Evolutionary conservation across 768 basidiomycete genomes (phyloP).

Genomic region (Atractiella rhizophila): DNA sequence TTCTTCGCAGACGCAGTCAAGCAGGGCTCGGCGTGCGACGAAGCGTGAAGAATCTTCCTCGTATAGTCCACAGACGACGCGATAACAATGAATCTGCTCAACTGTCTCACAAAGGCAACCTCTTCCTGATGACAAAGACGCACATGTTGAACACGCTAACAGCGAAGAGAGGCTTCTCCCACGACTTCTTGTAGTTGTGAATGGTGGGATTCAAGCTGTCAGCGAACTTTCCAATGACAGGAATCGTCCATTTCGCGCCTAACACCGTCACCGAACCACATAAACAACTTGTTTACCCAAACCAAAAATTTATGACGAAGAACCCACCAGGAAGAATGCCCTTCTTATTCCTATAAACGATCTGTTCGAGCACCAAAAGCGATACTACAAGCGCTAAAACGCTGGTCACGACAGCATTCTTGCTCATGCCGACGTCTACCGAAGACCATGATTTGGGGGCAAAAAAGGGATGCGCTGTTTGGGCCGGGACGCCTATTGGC

Average conservation of each 20-base stretch:
- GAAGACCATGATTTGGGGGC: too few relatives aligned
- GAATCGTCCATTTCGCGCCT: slow-evolving; percentile 55
- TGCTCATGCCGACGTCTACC: too few relatives aligned
- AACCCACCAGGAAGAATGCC: slow-evolving; percentile 48
- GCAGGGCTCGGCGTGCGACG: slow-evolving; percentile 72
- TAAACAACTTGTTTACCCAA: neutral
- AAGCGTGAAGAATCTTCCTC: slow-evolving; percentile 88
- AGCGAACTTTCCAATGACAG: slow-evolving; percentile 87
- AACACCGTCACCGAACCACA: neutral
- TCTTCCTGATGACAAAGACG: slow-evolving; percentile 18
- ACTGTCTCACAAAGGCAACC: too few relatives aligned
- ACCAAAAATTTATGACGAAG: slow-evolving; percentile 11
- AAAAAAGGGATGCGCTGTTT: too few relatives aligned
- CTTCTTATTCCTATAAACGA: slow-evolving; percentile 71
- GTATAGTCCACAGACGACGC: slow-evolving; percentile 77
- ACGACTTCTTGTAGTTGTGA: slow-evolving; percentile 74
- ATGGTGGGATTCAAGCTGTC: slow-evolving; percentile 76
- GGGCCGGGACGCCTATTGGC: too few relatives aligned
- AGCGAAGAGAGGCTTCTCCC: slow-evolving; percentile 68
- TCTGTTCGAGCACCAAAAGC: slow-evolving; percentile 64
- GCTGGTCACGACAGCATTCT: too few relatives aligned
- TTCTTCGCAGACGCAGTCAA: slow-evolving; percentile 76
- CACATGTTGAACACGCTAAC: slow-evolving; percentile 96
- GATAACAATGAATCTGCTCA: slow-evolving; percentile 86
- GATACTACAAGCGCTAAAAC: slow-evolving; percentile 34